Evolutionary conservation across 75 land plant genomes (phyloP).

Genomic region (Larix kaempferi): DNA sequence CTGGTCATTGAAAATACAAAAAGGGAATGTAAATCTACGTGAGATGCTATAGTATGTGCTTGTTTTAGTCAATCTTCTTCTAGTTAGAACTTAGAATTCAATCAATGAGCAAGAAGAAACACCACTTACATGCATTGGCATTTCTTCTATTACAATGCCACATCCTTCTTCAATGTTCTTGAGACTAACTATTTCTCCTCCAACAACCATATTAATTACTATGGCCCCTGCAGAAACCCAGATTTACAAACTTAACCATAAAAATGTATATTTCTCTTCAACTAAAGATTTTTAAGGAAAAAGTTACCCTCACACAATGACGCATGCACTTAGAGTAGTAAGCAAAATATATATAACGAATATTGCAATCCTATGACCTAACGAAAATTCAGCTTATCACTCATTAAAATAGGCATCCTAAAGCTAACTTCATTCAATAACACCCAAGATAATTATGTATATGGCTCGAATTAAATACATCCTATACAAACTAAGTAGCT

Average conservation of each 20-base stretch:
- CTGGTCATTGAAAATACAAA: not conserved
- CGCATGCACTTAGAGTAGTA: no score
- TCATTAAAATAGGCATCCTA: no score
- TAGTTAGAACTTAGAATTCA: not conserved
- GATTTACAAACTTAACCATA: not conserved
- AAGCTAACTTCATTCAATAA: no score
- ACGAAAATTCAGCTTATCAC: no score
- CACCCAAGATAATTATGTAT: no score
- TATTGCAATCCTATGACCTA: no score
- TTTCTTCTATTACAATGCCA: slow-evolving; percentile 77
- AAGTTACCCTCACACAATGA: no score
- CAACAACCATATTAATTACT: slow-evolving; percentile 93
- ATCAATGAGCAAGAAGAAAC: not conserved
- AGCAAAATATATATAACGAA: no score
- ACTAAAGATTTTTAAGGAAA: no score
- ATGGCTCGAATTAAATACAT: no score
- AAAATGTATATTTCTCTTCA: no score
- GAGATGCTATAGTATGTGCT: not conserved
- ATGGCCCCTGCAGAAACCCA: slow-evolving; percentile 54
- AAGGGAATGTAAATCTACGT: not conserved
- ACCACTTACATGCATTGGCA: slow-evolving; percentile 82
- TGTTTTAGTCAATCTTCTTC: not conserved
- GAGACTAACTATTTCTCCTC: slow-evolving; percentile 83
- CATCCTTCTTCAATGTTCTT: slow-evolving; percentile 81
- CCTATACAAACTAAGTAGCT: no score